Base-by-base conservation (phyloP, 371 early-diverging fungal genomes). In the Mortierella polycephala region DNA sequence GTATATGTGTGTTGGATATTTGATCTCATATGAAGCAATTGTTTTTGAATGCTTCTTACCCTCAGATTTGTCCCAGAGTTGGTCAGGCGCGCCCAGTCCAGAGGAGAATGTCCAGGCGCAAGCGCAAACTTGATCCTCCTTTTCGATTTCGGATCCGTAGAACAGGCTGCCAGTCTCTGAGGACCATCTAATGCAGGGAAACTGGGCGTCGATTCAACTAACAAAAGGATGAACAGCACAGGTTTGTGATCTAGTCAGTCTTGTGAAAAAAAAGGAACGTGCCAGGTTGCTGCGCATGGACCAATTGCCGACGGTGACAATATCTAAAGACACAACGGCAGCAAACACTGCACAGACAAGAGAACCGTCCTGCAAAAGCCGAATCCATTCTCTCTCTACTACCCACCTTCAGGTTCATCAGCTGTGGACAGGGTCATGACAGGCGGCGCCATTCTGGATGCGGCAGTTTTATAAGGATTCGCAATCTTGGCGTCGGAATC, bases 41-140 rank as follows among this genome's bases (percentile, higher is more conserved):
- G 30, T 30, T 30, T 30, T 30, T 30, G 30, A 30, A 30, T 30
- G 4, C 0, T 62, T 12, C 66, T 65, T 88, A 90, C 94, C 60
- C 93, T 83, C n/a, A 95, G 84, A 80, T 95, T 89, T 49, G 86
- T 80, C 14, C 94, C 95, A 2, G 95, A 94, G 12, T 76, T 75
- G 47, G 88, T 92, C 6, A 96, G 84, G 39, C 89, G 84, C n/a
- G 95, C 95, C 98, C 98, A 97, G 83, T 98, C 97, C 39, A 96
- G 75, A 40, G 97, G 89, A 5, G 97, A 97, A 74, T 94, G 92
- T 0, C 98, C 98, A 0, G 96, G 96, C 64, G 88, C 93, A 6
- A 97, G 84, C 16, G 89, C 88, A 5, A 96, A 90, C 82, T 98
- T 98, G 68, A 87, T 85, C 30, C 96, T 85, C 57, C 82, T 69